A percentile compares a stretch with the other conserved stretches of the same genome.
Evolutionary conservation across 2,329 filamentous ascomycete genomes (phyloP).

Genomic region (Pseudogymnoascus sp.): DNA sequence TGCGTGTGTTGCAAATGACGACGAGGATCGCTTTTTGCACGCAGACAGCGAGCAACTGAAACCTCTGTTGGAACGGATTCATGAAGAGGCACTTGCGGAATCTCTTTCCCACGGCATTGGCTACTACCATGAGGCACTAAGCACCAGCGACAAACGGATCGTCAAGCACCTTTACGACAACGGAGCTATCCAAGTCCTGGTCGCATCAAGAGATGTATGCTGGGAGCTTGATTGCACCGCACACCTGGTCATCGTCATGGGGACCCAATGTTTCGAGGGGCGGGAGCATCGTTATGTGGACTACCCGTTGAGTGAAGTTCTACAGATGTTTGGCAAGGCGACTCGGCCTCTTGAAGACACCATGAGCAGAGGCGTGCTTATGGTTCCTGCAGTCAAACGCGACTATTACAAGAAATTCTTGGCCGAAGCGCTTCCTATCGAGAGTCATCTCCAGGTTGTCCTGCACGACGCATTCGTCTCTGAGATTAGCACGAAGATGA

Average conservation of each 20-base stretch:
- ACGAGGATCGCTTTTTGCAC: constrained; percentile 90
- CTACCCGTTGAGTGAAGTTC: constrained; percentile 84
- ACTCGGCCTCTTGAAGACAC: constrained; percentile 72
- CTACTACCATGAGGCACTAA: constrained; percentile 94
- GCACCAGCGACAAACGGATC: constrained; percentile 81
- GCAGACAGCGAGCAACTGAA: constrained; percentile 73
- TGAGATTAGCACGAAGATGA: constrained; percentile 93
- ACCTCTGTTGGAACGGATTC: constrained; percentile 72
- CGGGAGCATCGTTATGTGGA: constrained; percentile 95
- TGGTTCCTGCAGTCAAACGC: constrained; percentile 89
- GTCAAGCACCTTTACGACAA: constrained; percentile 81
- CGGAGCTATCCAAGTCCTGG: constrained; percentile 62
- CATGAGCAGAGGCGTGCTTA: constrained; percentile 81
- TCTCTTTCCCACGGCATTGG: constrained; percentile 89
- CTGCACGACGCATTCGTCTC: constrained; percentile 95
- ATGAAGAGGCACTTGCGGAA: constrained; percentile 80
- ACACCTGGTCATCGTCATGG: constrained; percentile 92
- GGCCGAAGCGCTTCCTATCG: constrained; percentile 89
- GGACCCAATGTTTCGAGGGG: constrained; percentile 94
- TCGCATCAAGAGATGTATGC: constrained; percentile 80
- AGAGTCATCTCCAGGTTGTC: constrained; percentile 86
- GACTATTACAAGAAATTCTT: constrained; percentile 99
- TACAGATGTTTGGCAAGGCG: constrained; percentile 97
- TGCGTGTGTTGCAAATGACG: constrained; percentile 79
- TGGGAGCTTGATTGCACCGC: constrained; percentile 89